Conservation (phyloP, 108 stramenopile species). For the Cylindrotheca fusiformis region DNA sequence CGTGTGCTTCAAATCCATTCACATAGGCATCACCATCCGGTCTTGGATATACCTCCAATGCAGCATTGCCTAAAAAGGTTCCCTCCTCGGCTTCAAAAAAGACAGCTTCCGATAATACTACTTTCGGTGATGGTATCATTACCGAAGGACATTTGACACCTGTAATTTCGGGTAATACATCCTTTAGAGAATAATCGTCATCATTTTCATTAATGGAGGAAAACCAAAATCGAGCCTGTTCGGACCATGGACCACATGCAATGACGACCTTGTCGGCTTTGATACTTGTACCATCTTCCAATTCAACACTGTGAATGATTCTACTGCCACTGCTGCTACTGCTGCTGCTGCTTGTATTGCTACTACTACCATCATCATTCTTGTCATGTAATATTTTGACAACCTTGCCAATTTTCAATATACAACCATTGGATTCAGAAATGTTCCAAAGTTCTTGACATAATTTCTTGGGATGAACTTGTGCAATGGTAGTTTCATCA, state of each 20-base stretch:
- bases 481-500: slow-evolving; percentile 58
- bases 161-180: slow-evolving; percentile 40
- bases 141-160: slow-evolving; percentile 61
- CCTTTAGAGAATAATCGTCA: too few relatives aligned
- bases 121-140: slow-evolving; percentile 25
- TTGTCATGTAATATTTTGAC: slow-evolving; percentile 18
- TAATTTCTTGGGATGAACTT: slow-evolving; percentile 62
- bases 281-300: slow-evolving; percentile 45
- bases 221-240: slow-evolving; percentile 41
- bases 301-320: slow-evolving; percentile 31
- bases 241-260: slow-evolving; percentile 60
- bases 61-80: slow-evolving; percentile 21
- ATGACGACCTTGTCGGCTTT: slow-evolving; percentile 48
- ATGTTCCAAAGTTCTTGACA: slow-evolving; percentile 47
- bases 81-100: slow-evolving; percentile 24
- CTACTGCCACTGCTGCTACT: not conserved
- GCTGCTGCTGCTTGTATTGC: not conserved
- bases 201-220: not conserved
- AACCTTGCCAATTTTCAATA: slow-evolving; percentile 38
- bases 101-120: slow-evolving; percentile 47
- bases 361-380: slow-evolving; percentile 8
- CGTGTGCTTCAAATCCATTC: slow-evolving; percentile 49
- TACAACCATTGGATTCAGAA: slow-evolving; percentile 29
- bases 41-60: slow-evolving; percentile 63
- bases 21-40: slow-evolving; percentile 58